Evolutionary conservation across 1,284 basidiomycete genomes (phyloP).

Genomic region (Heterobasidion irregulare): DNA sequence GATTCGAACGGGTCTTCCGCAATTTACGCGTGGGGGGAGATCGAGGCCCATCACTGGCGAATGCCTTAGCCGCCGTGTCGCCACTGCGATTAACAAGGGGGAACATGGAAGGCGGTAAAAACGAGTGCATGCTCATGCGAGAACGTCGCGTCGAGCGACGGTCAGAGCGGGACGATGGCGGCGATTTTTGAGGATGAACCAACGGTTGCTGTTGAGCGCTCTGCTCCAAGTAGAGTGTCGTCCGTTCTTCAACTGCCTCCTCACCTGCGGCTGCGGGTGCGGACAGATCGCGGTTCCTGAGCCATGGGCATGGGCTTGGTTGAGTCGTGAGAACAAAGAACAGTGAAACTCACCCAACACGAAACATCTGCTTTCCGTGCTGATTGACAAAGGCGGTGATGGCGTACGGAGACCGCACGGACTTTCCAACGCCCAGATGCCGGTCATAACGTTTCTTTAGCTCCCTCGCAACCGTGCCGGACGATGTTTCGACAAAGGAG

Average conservation of each 20-base stretch:
- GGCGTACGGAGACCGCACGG: constrained; percentile 65
- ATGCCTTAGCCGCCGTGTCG: constrained; percentile 16
- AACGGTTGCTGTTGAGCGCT: constrained; percentile 8
- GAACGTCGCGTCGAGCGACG: constrained; percentile 40
- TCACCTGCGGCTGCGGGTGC: constrained; percentile 33
- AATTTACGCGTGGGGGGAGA: constrained; percentile 39
- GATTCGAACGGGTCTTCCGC: constrained; percentile 64
- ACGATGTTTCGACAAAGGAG: constrained; percentile 71
- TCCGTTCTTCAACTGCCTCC: constrained; percentile 17
- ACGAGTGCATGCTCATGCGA: constrained; percentile 59
- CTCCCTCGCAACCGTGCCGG: constrained; percentile 61
- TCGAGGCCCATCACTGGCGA: constrained; percentile 15
- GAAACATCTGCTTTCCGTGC: constrained; percentile 66
- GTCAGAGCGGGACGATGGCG: constrained; percentile 12
- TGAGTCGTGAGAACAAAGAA: not conserved
- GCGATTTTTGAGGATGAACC: constrained; percentile 9
- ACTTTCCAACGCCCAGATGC: constrained; percentile 51
- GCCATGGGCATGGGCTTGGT: constrained; percentile 7
- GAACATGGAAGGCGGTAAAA: constrained; percentile 46
- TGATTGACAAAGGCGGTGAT: constrained; percentile 74
- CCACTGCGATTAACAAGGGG: constrained; percentile 24
- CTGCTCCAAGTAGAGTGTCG: constrained; percentile 13
- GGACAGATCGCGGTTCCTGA: constrained; percentile 44
- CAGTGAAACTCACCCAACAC: constrained; percentile 51
- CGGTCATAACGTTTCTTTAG: constrained; percentile 69